Conservation (phyloP, 1,284 basidiomycete genomes). For the Ceratobasidium sp. region DNA sequence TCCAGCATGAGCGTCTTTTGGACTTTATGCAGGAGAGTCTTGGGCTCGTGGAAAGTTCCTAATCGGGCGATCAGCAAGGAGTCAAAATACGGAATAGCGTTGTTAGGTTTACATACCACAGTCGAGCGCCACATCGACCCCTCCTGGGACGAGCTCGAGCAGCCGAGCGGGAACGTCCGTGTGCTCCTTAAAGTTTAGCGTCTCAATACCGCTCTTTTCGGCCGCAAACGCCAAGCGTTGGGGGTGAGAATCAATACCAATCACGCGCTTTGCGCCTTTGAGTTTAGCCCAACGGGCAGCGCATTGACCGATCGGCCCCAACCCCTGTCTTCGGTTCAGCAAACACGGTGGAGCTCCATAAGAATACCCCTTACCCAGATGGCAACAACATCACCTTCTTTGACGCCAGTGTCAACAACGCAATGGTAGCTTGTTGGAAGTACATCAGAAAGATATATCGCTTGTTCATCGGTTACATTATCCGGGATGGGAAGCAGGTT, state of each 20-base stretch:
- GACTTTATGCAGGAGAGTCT: conserved; percentile 73
- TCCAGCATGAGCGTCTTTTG: conserved; percentile 81
- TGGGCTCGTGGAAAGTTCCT: conserved; percentile 81
- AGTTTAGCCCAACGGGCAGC: conserved; percentile 73
- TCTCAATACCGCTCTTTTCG: conserved; percentile 70
- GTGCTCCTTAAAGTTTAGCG: conserved; percentile 73
- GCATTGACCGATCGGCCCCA: conserved; percentile 75
- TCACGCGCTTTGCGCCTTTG: conserved; percentile 79
- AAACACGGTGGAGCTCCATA: no score
- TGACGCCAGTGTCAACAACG: conserved; percentile 77
- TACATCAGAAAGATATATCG: conserved; percentile 78
- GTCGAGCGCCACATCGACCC: conserved; percentile 74
- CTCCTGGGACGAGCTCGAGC: conserved; percentile 73
- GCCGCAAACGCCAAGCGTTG: conserved; percentile 74
- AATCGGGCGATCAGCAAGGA: not conserved
- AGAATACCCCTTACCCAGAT: conserved; percentile 67
- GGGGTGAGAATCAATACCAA: conserved; percentile 77
- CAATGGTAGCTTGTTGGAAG: conserved; percentile 80
- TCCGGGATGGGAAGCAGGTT: conserved; percentile 80
- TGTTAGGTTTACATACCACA: conserved; percentile 56
- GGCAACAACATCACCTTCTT: conserved; percentile 75
- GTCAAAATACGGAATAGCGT: conserved; percentile 13
- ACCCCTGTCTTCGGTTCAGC: conserved; percentile 60
- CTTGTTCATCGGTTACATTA: conserved; percentile 61
- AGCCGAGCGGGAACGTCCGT: conserved; percentile 71